Conservation (phyloP, 2,329 filamentous ascomycete genomes). For the Cladosporium sp. region DNA sequence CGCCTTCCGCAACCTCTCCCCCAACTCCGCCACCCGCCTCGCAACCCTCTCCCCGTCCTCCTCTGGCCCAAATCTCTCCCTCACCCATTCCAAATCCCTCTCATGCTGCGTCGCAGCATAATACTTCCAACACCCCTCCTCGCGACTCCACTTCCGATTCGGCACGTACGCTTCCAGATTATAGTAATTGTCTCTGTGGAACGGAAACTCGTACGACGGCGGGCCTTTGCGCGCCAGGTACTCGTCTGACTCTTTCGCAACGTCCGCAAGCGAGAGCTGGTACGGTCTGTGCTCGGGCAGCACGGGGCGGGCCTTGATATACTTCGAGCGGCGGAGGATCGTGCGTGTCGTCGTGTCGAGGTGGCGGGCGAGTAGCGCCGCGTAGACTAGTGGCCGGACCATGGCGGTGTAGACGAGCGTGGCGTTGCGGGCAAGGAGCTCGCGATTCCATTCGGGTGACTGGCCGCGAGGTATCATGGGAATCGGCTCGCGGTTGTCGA, state of each 20-base stretch:
- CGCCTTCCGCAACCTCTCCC: not conserved
- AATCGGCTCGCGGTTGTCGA: constrained; percentile 48
- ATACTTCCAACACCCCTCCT: constrained; percentile 46
- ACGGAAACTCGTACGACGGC: constrained; percentile 48
- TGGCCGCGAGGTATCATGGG: constrained; percentile 46
- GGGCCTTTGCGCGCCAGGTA: constrained; percentile 50
- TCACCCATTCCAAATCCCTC: constrained; percentile 32
- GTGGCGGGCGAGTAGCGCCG: constrained; percentile 44
- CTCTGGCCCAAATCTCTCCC: constrained; percentile 8
- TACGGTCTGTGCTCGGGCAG: constrained; percentile 46
- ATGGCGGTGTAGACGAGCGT: constrained; percentile 42
- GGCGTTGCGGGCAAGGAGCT: constrained; percentile 40
- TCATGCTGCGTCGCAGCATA: constrained; percentile 31
- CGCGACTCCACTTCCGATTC: constrained; percentile 48
- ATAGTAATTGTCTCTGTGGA: constrained; percentile 53
- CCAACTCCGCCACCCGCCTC: constrained; percentile 8
- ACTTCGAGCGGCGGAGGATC: constrained; percentile 42
- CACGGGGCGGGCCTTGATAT: constrained; percentile 9
- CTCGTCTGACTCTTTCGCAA: constrained; percentile 40
- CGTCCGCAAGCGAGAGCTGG: constrained; percentile 42
- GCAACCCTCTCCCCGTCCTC: constrained; percentile 10
- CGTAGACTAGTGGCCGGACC: constrained; percentile 45
- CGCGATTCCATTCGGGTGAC: constrained; percentile 45
- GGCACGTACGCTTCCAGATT: constrained; percentile 53
- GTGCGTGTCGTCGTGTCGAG: constrained; percentile 42